A percentile compares a stretch with the other conserved stretches of the same genome.
These are phyloP conservation scores for Amauroascus niger DNA, from an alignment of 2,329 filamentous ascomycete species.

Conservation along the genomic window DNA sequence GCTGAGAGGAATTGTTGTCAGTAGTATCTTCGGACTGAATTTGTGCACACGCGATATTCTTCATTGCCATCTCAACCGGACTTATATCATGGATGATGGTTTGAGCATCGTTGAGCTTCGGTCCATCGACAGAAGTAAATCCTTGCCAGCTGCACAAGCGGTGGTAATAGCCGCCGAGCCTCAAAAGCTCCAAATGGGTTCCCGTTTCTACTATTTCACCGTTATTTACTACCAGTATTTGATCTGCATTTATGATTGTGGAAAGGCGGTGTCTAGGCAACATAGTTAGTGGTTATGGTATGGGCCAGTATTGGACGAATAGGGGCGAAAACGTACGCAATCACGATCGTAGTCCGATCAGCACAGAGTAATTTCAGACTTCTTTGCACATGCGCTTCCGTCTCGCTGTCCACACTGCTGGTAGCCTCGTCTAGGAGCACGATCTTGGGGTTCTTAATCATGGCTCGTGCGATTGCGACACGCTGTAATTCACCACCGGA, in stretches of 20 bases:
- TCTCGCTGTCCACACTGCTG: slow-evolving; percentile 41
- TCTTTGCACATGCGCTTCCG: slow-evolving; percentile 39
- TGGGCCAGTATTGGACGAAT: slow-evolving; percentile 21
- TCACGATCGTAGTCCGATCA: slow-evolving; percentile 44
- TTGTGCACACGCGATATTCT: background rate
- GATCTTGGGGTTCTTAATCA: slow-evolving; percentile 38
- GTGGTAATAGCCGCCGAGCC: slow-evolving; percentile 51
- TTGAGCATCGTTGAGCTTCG: background rate
- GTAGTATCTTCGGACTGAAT: background rate
- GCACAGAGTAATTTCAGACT: slow-evolving; percentile 40
- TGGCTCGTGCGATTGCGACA: slow-evolving; percentile 40
- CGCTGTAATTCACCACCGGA: slow-evolving; percentile 46
- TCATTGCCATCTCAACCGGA: background rate
- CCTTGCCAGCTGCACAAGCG: slow-evolving; percentile 42
- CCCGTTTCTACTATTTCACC: slow-evolving; percentile 57
- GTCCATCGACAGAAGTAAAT: background rate
- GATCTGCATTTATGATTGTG: slow-evolving; percentile 59
- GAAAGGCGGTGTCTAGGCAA: slow-evolving; percentile 53
- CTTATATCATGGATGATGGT: background rate
- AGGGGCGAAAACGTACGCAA: slow-evolving; percentile 39
- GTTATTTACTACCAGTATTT: slow-evolving; percentile 55
- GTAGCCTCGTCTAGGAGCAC: slow-evolving; percentile 45
- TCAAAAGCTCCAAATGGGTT: slow-evolving; percentile 50
- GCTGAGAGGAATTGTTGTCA: background rate
- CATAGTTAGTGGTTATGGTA: background rate